Percentiles rank a stretch among this genome's conserved stretches.
These are phyloP conservation scores for Pseudocercospora fuligena DNA, from an alignment of 2,329 filamentous ascomycete genomes.

Conservation along the genomic window DNA sequence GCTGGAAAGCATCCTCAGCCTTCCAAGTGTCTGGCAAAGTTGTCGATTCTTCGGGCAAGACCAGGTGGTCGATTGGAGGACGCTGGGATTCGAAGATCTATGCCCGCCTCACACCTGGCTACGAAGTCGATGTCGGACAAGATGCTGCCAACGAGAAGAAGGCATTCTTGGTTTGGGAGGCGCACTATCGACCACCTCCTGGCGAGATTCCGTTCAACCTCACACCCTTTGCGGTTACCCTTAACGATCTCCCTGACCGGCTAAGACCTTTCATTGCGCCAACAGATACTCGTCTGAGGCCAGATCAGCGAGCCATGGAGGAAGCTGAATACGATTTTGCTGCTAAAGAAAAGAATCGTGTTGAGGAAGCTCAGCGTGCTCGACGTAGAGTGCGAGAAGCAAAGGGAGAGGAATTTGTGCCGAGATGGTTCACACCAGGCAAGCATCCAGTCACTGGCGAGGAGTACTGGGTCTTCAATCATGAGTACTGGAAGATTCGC, in stretches of 20 bases:
- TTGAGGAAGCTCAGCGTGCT: slow-evolving; percentile 88
- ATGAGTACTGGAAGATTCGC: slow-evolving; percentile 82
- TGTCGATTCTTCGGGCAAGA: slow-evolving; percentile 75
- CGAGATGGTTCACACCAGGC: slow-evolving; percentile 81
- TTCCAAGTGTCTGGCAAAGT: slow-evolving; percentile 89
- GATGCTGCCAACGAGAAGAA: slow-evolving; percentile 53
- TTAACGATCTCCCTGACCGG: slow-evolving; percentile 90
- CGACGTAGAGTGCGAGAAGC: slow-evolving; percentile 74
- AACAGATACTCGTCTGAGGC: slow-evolving; percentile 89
- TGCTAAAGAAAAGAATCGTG: slow-evolving; percentile 88
- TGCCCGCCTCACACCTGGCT: slow-evolving; percentile 88
- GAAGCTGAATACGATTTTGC: slow-evolving; percentile 96
- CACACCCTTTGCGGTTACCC: slow-evolving; percentile 91
- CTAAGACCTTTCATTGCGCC: slow-evolving; percentile 79
- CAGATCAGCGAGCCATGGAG: slow-evolving; percentile 97
- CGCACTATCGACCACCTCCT: slow-evolving; percentile 75
- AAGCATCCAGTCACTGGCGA: slow-evolving; percentile 81
- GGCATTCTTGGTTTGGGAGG: slow-evolving; percentile 92
- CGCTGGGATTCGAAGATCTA: slow-evolving; percentile 98
- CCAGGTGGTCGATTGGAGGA: slow-evolving; percentile 87
- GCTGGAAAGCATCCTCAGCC: slow-evolving; percentile 92
- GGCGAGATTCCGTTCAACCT: slow-evolving; percentile 85
- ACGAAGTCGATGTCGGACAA: slow-evolving; percentile 71
- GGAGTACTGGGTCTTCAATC: slow-evolving; percentile 86
- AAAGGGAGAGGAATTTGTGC: slow-evolving; percentile 77